Evolutionary conservation across 2,329 filamentous ascomycete genomes (phyloP).

Genomic region (Colletotrichum sp.): DNA sequence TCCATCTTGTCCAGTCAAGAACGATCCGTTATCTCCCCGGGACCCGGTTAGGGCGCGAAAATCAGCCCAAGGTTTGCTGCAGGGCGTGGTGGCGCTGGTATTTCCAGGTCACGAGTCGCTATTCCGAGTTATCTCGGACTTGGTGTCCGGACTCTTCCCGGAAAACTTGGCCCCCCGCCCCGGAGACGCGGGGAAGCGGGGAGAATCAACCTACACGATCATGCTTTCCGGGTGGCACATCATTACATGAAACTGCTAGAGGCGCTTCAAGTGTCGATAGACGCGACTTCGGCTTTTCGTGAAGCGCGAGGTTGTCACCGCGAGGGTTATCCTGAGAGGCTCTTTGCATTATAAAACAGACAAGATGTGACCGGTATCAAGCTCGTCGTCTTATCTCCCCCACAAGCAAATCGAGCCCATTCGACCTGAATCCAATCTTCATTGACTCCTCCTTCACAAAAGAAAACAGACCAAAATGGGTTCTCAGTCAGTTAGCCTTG

Average conservation of each 20-base stretch:
- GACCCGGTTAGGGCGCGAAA: not conserved
- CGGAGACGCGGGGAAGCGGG: not conserved
- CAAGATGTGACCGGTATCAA: not conserved
- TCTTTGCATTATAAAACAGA: not conserved
- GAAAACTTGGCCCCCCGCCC: not conserved
- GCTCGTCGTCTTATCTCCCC: not conserved
- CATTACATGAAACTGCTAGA: not conserved
- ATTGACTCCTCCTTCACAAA: not conserved
- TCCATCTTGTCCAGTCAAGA: not conserved
- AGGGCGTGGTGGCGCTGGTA: not conserved
- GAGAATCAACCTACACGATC: not conserved
- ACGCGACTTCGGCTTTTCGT: conserved; percentile 4
- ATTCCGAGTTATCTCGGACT: conserved; percentile 9
- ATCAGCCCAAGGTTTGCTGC: not conserved
- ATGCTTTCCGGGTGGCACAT: not conserved
- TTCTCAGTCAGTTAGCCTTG: conserved; percentile 32
- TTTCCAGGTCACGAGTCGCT: not conserved
- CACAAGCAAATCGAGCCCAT: not conserved
- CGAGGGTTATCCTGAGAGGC: not conserved
- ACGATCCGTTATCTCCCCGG: not conserved
- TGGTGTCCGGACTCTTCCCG: not conserved
- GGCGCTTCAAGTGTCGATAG: not conserved
- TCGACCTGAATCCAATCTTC: not conserved
- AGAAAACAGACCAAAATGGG: conserved; percentile 25
- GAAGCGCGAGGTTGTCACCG: not conserved